Conservation (phyloP, 257 asterid species). For the Jaltomata sinuosa region DNA sequence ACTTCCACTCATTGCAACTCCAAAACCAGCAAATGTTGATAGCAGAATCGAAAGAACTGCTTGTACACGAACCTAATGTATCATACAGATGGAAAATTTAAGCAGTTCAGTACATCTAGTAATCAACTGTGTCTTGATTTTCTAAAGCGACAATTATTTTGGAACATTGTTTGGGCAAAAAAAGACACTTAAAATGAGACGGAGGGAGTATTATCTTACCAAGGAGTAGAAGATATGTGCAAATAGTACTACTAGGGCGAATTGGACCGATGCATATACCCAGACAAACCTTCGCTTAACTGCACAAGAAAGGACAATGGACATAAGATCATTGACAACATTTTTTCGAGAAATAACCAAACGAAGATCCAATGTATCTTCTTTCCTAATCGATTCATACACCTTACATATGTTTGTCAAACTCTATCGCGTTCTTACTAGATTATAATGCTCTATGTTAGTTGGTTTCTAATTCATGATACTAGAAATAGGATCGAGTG, state of each 20-base stretch:
- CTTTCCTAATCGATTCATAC: not conserved
- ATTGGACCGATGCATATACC: constrained; percentile 68
- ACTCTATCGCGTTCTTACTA: not conserved
- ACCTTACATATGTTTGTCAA: not conserved
- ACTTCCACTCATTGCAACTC: constrained; percentile 72
- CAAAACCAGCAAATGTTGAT: constrained; percentile 76
- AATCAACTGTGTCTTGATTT: not conserved
- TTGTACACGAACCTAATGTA: constrained; percentile 51
- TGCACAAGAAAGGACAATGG: constrained; percentile 5
- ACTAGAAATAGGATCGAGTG: not conserved
- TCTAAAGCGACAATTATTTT: not conserved
- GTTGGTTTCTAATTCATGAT: not conserved
- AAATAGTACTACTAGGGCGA: constrained; percentile 60
- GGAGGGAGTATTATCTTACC: constrained; percentile 29
- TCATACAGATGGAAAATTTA: not conserved
- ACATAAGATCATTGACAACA: not conserved
- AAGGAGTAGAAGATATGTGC: constrained; percentile 72
- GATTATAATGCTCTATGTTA: not conserved
- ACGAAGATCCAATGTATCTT: not conserved
- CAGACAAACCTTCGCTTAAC: constrained; percentile 70
- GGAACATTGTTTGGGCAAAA: not conserved
- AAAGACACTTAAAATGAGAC: not conserved
- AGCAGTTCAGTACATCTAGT: not conserved
- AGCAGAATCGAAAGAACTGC: constrained; percentile 59
- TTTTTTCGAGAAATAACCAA: not conserved